Evolutionary conservation across 148 eudicot genomes (phyloP).

Genomic region (Simmondsia chinensis): DNA sequence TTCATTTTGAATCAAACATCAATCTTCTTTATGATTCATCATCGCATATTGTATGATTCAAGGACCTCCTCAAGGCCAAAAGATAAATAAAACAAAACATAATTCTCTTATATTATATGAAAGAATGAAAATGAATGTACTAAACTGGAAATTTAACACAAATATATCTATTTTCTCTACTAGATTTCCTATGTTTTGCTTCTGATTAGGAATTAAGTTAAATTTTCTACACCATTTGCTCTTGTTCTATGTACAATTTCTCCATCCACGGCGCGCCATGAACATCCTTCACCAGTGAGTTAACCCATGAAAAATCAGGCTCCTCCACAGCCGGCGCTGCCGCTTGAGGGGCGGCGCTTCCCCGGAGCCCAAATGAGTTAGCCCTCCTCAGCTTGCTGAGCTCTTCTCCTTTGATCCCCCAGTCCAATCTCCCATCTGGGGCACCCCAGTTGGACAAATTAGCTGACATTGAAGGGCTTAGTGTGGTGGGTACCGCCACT

Average conservation of each 20-base stretch:
- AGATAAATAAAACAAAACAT: too few relatives aligned
- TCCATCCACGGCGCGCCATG: conserved; percentile 53
- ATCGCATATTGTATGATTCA: too few relatives aligned
- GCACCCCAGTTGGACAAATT: conserved; percentile 51
- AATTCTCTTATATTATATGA: too few relatives aligned
- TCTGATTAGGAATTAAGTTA: too few relatives aligned
- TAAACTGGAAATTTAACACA: too few relatives aligned
- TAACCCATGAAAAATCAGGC: conserved; percentile 94
- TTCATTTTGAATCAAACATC: too few relatives aligned
- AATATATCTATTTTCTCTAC: too few relatives aligned
- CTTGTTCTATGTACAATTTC: conserved; percentile 83
- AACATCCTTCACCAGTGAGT: conserved; percentile 72
- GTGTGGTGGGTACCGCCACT: conserved; percentile 9
- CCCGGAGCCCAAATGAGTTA: conserved; percentile 57
- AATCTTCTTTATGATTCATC: too few relatives aligned
- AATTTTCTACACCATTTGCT: conserved; percentile 68
- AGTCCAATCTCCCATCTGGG: conserved; percentile 61
- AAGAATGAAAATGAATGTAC: too few relatives aligned
- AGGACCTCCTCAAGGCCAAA: too few relatives aligned
- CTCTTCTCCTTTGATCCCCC: conserved; percentile 71
- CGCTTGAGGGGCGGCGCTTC: conserved; percentile 7
- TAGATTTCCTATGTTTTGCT: too few relatives aligned
- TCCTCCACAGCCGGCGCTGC: conserved; percentile 12
- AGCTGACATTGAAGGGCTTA: conserved; percentile 25
- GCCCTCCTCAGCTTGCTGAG: conserved; percentile 67